A percentile compares a stretch with the other conserved stretches of the same genome.
phyloP scores from a whole-genome alignment of 1,284 basidiomycete genomes.

The Pyrrhoderma lamaoense region DNA sequence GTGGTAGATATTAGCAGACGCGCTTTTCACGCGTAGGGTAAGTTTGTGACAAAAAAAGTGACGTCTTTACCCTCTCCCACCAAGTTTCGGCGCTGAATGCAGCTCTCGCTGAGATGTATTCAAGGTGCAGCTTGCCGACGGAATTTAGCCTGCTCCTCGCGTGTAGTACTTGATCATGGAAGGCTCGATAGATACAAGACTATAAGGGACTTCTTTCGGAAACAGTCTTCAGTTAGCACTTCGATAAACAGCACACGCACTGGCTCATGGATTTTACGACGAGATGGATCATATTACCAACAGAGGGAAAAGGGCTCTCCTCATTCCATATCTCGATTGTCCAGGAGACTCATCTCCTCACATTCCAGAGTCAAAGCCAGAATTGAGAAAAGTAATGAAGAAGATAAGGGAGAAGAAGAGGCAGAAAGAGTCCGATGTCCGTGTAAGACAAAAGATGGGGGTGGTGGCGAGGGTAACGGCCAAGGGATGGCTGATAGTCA shows the following conservation, averaged over 20 bases:
- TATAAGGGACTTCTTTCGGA: constrained; percentile 44
- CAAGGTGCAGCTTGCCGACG: neutral
- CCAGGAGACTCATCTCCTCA: neutral
- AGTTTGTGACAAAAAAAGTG: neutral
- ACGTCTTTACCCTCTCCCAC: neutral
- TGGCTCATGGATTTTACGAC: no score
- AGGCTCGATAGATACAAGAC: constrained; percentile 42
- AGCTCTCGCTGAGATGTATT: constrained; percentile 1
- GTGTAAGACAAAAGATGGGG: neutral
- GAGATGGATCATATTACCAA: no score
- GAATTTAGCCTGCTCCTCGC: neutral
- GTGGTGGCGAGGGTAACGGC: neutral
- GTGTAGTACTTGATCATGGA: constrained; percentile 19
- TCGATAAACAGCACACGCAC: no score
- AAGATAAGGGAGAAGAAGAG: neutral
- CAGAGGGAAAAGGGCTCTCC: no score
- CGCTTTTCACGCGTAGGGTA: no score
- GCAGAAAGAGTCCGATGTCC: no score
- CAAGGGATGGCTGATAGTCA: neutral
- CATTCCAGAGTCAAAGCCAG: neutral
- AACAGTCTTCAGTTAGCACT: neutral
- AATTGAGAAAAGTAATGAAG: neutral
- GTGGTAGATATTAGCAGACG: no score
- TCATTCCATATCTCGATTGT: no score
- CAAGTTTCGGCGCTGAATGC: neutral